These are phyloP conservation scores for Ziziphus jujuba DNA, from an alignment of 306 rosid genomes.

Conservation along the genomic window DNA sequence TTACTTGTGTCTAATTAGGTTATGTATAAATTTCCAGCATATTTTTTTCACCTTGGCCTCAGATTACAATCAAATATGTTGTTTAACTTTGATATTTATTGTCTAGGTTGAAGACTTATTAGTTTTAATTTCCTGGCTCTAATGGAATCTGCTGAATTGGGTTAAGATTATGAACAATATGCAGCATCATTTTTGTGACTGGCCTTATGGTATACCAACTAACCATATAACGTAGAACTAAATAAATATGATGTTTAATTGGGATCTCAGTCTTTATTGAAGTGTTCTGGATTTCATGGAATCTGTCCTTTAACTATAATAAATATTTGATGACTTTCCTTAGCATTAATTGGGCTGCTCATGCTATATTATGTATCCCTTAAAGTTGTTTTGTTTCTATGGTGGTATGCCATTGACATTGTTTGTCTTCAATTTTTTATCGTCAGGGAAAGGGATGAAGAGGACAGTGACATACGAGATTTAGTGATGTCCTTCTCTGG, in stretches of 20 bases:
- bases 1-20: too few relatives aligned
- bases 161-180: too few relatives aligned
- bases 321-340: neutral
- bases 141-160: neutral
- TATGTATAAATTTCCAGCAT: too few relatives aligned
- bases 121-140: neutral
- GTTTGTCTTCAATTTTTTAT: slow-evolving; percentile 21
- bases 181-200: too few relatives aligned
- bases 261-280: slow-evolving; percentile 18
- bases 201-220: neutral
- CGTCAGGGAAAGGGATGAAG: slow-evolving; percentile 79
- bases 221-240: too few relatives aligned
- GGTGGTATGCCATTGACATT: slow-evolving; percentile 27
- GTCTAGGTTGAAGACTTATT: neutral
- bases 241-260: slow-evolving; percentile 17
- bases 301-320: neutral
- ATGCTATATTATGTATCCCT: slow-evolving; percentile 16
- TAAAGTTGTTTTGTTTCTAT: slow-evolving; percentile 16
- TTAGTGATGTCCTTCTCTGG: slow-evolving; percentile 68
- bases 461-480: slow-evolving; percentile 74
- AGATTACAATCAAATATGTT: neutral
- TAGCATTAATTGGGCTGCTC: slow-evolving; percentile 13
- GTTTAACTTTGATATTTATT: neutral
- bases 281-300: neutral
- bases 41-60: too few relatives aligned